phyloP scores from a whole-genome alignment of 768 basidiomycete species.

The Kwoniella mangroviensis region DNA sequence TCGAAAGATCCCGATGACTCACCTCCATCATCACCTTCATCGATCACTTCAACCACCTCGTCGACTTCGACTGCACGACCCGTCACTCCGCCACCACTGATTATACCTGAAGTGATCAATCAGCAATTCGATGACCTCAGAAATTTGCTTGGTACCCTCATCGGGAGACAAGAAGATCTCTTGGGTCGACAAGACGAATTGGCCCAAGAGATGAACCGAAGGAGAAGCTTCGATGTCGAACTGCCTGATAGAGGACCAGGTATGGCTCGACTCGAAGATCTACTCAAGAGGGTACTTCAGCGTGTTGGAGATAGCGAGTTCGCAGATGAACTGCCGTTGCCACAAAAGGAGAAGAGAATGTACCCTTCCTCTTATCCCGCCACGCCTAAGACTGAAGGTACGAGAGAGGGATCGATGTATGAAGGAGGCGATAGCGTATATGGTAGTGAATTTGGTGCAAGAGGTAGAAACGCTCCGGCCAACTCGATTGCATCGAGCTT shows the following conservation, averaged over 20 bases:
- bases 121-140: slow-evolving; percentile 59
- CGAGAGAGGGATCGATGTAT: slow-evolving; percentile 40
- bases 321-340: slow-evolving; percentile 46
- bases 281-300: slow-evolving; percentile 63
- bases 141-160: slow-evolving; percentile 66
- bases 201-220: slow-evolving; percentile 62
- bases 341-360: neutral
- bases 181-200: slow-evolving; percentile 67
- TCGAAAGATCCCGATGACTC: slow-evolving; percentile 44
- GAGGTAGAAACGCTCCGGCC: slow-evolving; percentile 38
- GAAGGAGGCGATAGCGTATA: slow-evolving; percentile 38
- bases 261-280: slow-evolving; percentile 55
- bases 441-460: slow-evolving; percentile 39
- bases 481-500: slow-evolving; percentile 35
- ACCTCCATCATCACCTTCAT: slow-evolving; percentile 62
- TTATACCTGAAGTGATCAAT: slow-evolving; percentile 38
- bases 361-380: slow-evolving; percentile 13
- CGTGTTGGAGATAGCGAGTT: slow-evolving; percentile 60
- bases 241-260: slow-evolving; percentile 31
- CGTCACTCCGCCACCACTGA: slow-evolving; percentile 40
- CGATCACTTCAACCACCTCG: slow-evolving; percentile 59
- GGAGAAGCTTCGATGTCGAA: slow-evolving; percentile 34
- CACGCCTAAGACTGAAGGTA: slow-evolving; percentile 7
- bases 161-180: slow-evolving; percentile 67
- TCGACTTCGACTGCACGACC: slow-evolving; percentile 58